phyloP scores from a whole-genome alignment of 345 rosid genomes.

The Euphorbia lathyris region DNA sequence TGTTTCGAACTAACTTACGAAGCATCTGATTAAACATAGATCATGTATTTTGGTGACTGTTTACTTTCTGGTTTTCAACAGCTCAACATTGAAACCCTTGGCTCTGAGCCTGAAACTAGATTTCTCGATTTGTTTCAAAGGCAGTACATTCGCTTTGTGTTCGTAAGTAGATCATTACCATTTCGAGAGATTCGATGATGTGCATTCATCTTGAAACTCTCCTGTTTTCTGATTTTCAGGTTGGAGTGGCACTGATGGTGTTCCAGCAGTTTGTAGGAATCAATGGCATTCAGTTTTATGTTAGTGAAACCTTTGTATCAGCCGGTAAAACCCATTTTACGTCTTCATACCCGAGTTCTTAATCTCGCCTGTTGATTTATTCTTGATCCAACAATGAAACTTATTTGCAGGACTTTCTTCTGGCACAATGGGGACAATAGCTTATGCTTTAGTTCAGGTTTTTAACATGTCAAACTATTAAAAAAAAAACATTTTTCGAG shows the following conservation, averaged over 20 bases:
- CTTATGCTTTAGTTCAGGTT: slow-evolving; percentile 83
- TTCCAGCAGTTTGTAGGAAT: slow-evolving; percentile 87
- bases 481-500: background rate
- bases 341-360: background rate
- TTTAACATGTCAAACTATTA: background rate
- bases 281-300: slow-evolving; percentile 80
- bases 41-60: background rate
- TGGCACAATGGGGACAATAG: slow-evolving; percentile 69
- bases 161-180: slow-evolving; percentile 43
- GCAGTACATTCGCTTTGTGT: slow-evolving; percentile 59
- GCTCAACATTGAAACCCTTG: slow-evolving; percentile 48
- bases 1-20: background rate
- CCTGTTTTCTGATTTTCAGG: slow-evolving; percentile 35
- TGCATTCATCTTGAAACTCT: background rate
- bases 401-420: slow-evolving; percentile 62
- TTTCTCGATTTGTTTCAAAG: slow-evolving; percentile 54
- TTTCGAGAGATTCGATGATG: background rate
- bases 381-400: background rate
- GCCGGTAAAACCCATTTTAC: slow-evolving; percentile 50
- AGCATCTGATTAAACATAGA: background rate
- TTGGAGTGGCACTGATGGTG: slow-evolving; percentile 80
- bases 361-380: background rate
- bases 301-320: slow-evolving; percentile 79
- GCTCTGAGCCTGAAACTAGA: slow-evolving; percentile 58
- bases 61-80: slow-evolving; percentile 22